Conservation (phyloP, 1,284 basidiomycete species). For the Cryptococcus maquisensis region DNA sequence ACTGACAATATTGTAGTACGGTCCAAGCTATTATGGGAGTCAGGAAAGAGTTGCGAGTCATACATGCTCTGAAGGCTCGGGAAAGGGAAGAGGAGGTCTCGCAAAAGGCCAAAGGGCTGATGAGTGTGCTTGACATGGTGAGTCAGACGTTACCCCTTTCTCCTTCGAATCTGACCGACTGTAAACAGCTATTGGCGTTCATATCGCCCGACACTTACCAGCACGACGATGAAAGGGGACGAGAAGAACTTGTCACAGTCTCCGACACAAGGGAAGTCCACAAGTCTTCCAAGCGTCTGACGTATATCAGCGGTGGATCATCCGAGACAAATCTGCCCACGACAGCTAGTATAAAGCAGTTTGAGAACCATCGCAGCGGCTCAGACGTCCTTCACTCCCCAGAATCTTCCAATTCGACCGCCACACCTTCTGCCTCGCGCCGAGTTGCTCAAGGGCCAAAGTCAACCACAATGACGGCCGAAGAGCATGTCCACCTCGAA, state of each 20-base stretch:
- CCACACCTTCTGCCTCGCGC: not conserved
- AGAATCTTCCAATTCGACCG: not conserved
- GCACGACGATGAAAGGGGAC: not conserved
- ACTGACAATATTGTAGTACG: not conserved
- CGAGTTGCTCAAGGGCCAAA: not conserved
- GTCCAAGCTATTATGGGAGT: constrained; percentile 1
- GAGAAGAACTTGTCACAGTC: no score
- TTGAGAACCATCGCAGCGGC: not conserved
- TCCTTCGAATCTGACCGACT: not conserved
- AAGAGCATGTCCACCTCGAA: not conserved
- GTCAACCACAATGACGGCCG: not conserved
- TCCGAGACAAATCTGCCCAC: no score
- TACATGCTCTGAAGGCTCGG: not conserved
- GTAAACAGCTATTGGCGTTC: not conserved
- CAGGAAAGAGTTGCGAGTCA: constrained; percentile 2
- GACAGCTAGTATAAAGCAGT: no score
- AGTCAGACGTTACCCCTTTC: not conserved
- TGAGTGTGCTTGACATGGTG: constrained; percentile 5
- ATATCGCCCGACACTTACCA: constrained; percentile 1
- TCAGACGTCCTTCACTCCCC: not conserved
- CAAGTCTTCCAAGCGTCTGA: no score
- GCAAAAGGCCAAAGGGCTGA: constrained; percentile 1
- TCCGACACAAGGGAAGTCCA: no score
- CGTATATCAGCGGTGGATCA: no score
- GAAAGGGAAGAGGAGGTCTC: not conserved